Evolutionary conservation across 768 basidiomycete species (phyloP).

Genomic region (Arthromyces matolae): DNA sequence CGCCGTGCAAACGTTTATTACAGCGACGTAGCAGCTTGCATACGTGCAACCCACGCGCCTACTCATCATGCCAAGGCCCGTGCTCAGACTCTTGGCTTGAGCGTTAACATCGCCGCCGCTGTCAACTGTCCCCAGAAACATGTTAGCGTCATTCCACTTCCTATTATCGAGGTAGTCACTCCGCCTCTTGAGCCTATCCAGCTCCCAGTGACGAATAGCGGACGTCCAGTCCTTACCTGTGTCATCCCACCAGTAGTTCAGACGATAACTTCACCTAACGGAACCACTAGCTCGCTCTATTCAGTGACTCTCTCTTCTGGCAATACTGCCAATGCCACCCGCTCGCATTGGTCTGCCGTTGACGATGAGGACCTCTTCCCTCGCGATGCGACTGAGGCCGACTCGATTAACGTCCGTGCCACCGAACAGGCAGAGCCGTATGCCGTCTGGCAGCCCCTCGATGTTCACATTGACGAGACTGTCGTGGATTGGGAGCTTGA

Average conservation of each 20-base stretch:
- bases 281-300: conserved; percentile 17
- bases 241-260: conserved; percentile 21
- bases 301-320: conserved; percentile 6
- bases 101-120: conserved; percentile 40
- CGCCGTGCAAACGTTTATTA: conserved; percentile 42
- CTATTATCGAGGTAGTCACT: conserved; percentile 29
- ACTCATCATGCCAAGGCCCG: conserved; percentile 48
- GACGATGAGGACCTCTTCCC: conserved; percentile 9
- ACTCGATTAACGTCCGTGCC: conserved; percentile 8
- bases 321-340: conserved; percentile 3
- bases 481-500: conserved; percentile 21
- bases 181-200: conserved; percentile 14
- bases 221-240: conserved; percentile 21
- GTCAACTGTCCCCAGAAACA: conserved; percentile 32
- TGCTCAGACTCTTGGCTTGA: conserved; percentile 41
- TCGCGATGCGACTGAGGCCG: conserved; percentile 6
- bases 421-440: conserved; percentile 6
- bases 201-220: conserved; percentile 1
- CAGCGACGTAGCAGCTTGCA: conserved; percentile 31
- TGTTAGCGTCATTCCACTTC: conserved; percentile 39
- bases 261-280: conserved; percentile 20
- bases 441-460: conserved; percentile 17
- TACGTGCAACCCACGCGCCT: conserved; percentile 31
- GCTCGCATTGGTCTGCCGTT: conserved; percentile 14
- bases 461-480: conserved; percentile 26